These are phyloP conservation scores for Fusarium transvaalense DNA, from an alignment of 2,329 filamentous ascomycete genomes.

Conservation along the genomic window DNA sequence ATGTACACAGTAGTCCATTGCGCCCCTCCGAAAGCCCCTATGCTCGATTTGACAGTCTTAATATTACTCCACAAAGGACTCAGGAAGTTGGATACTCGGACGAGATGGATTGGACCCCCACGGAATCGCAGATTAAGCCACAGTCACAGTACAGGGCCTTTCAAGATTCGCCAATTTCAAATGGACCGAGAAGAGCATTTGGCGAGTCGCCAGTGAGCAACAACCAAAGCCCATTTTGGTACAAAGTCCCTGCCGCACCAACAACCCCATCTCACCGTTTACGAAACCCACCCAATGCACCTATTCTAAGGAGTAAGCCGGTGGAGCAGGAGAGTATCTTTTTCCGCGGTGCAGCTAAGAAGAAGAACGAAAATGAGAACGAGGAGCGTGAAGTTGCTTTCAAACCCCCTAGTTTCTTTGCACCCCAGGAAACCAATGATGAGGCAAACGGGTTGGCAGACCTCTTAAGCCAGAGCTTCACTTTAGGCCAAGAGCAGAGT, in stretches of 20 bases:
- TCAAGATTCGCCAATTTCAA: constrained; percentile 58
- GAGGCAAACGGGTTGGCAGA: constrained; percentile 60
- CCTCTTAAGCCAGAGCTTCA: constrained; percentile 60
- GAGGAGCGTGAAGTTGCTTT: constrained; percentile 58
- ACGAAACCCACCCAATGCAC: constrained; percentile 71
- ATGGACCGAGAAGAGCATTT: constrained; percentile 58
- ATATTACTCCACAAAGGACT: constrained; percentile 32
- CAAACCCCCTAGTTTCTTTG: constrained; percentile 72
- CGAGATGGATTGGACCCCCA: constrained; percentile 81
- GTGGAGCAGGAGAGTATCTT: constrained; percentile 63
- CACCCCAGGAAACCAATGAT: constrained; percentile 57
- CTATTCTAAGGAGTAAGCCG: constrained; percentile 62
- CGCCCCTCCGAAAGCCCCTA: constrained; percentile 19
- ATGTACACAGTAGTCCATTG: constrained; percentile 32
- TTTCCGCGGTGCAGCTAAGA: constrained; percentile 56
- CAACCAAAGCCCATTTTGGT: constrained; percentile 72
- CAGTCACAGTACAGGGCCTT: constrained; percentile 63
- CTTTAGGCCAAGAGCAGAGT: constrained; percentile 51
- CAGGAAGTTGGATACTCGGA: constrained; percentile 59
- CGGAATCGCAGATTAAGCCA: constrained; percentile 59
- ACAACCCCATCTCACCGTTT: constrained; percentile 72
- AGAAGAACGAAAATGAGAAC: constrained; percentile 9
- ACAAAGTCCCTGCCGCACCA: constrained; percentile 76
- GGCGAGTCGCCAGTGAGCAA: constrained; percentile 60
- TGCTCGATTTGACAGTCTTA: constrained; percentile 28